These are phyloP conservation scores for Ettlia oleoabundans DNA, from an alignment of 139 green algal genomes.

Conservation along the genomic window DNA sequence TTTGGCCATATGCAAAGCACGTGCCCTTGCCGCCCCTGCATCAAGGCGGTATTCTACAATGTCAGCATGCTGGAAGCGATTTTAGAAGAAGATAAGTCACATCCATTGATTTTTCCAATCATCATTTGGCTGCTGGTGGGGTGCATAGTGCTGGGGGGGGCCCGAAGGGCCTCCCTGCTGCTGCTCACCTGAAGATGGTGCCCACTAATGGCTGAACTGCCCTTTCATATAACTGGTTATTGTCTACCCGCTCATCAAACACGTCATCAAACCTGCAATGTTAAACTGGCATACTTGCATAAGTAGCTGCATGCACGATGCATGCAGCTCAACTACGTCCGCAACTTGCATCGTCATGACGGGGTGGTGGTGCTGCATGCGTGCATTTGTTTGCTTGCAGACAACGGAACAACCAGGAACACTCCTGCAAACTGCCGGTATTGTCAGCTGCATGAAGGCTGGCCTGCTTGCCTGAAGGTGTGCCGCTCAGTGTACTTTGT, in stretches of 20 bases:
- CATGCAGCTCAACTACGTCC: background rate
- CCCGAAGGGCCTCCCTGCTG: no score
- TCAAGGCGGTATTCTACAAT: background rate
- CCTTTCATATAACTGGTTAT: slow-evolving; percentile 91
- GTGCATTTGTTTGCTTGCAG: background rate
- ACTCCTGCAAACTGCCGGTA: background rate
- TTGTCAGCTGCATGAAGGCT: background rate
- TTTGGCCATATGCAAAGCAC: slow-evolving; percentile 98
- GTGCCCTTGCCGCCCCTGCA: slow-evolving; percentile 79
- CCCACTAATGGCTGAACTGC: slow-evolving; percentile 93
- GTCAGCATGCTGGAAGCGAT: background rate
- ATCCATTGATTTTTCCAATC: background rate
- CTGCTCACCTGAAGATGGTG: slow-evolving; percentile 78
- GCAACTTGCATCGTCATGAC: background rate
- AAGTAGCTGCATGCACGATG: background rate
- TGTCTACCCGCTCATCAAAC: slow-evolving; percentile 86
- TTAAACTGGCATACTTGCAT: background rate
- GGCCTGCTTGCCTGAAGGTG: slow-evolving; percentile 81
- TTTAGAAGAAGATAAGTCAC: background rate
- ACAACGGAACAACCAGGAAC: background rate
- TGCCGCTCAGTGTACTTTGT: slow-evolving; percentile 88
- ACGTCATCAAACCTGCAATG: slow-evolving; percentile 88
- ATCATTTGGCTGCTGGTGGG: no score
- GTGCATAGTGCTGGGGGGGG: no score
- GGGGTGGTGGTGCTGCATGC: no score